phyloP scores from a whole-genome alignment of 345 rosid species.

The Stellera chamaejasme region DNA sequence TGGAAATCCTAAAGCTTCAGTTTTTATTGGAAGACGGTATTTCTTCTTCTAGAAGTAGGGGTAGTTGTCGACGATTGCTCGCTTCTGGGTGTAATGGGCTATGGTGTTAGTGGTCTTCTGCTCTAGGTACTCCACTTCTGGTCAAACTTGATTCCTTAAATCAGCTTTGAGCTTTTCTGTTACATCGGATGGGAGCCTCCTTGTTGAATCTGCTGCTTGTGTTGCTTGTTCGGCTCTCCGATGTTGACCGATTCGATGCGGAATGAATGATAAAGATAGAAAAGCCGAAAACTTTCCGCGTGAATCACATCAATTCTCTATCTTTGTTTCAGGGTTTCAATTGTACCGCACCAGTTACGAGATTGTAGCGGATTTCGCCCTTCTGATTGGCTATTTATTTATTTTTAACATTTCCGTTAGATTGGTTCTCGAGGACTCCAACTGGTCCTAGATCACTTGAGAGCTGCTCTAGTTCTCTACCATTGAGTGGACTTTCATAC shows the following conservation, averaged over 20 bases:
- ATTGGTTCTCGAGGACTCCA: slow-evolving; percentile 17
- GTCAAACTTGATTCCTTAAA: too few species aligned
- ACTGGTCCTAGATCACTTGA: slow-evolving; percentile 6
- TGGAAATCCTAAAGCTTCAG: too few species aligned
- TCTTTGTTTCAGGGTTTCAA: slow-evolving; percentile 4
- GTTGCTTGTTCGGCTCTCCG: background rate
- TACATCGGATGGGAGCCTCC: too few species aligned
- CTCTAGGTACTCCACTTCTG: too few species aligned
- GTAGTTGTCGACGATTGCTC: too few species aligned
- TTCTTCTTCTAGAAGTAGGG: too few species aligned
- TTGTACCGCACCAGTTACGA: background rate
- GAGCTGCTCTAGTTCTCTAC: slow-evolving; percentile 5
- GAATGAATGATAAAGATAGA: slow-evolving; percentile 4
- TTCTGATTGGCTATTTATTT: slow-evolving; percentile 3
- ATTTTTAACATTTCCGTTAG: slow-evolving; percentile 14
- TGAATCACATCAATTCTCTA: background rate
- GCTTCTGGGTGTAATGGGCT: slow-evolving; percentile 15
- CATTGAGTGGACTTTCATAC: slow-evolving; percentile 6
- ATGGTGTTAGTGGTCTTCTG: too few species aligned
- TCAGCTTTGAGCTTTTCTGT: too few species aligned
- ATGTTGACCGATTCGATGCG: slow-evolving; percentile 9
- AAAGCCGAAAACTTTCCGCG: slow-evolving; percentile 12
- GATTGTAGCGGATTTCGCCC: slow-evolving; percentile 6
- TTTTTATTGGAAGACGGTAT: too few species aligned
- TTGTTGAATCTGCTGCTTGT: too few species aligned